A percentile compares a stretch with the other conserved stretches of the same genome.
Evolutionary conservation across 208 protist species (phyloP).

Genomic region (Trypanosoma avium): DNA sequence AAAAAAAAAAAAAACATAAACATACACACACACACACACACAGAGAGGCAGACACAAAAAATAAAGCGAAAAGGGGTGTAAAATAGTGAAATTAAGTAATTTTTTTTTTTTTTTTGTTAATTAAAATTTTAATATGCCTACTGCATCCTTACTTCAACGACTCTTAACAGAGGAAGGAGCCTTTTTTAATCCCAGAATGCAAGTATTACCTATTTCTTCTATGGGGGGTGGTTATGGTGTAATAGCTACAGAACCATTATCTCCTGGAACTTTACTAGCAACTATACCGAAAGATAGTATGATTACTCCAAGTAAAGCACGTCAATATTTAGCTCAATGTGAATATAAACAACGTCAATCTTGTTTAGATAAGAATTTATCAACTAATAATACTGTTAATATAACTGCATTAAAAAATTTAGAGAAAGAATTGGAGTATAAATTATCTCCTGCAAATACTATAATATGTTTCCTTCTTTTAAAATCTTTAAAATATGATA

Average conservation of each 20-base stretch:
- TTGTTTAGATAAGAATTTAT: conserved; percentile 4
- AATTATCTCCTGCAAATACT: conserved; percentile 57
- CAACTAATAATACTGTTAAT: not conserved
- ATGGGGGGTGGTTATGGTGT: conserved; percentile 90
- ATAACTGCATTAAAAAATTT: conserved; percentile 25
- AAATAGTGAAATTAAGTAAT: not conserved
- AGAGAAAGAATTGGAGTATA: conserved; percentile 33
- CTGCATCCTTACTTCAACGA: conserved; percentile 36
- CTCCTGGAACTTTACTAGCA: conserved; percentile 42
- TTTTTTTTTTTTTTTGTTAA: not conserved
- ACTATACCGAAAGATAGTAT: conserved; percentile 60
- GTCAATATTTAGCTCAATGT: conserved; percentile 45
- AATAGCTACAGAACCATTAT: conserved; percentile 33
- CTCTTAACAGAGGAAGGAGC: conserved; percentile 70
- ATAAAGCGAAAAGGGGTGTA: not conserved
- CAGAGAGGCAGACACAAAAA: too few species aligned
- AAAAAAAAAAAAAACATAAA: not conserved
- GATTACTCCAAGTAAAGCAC: conserved; percentile 72
- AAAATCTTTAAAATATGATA: conserved; percentile 47
- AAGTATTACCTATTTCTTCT: conserved; percentile 40
- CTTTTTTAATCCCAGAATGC: conserved; percentile 41
- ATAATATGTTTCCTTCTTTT: conserved; percentile 75
- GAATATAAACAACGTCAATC: conserved; percentile 3
- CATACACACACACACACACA: too few species aligned
- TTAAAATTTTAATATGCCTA: conserved; percentile 12